Conservation (phyloP, 768 basidiomycete species). For the Asterophora parasitica region DNA sequence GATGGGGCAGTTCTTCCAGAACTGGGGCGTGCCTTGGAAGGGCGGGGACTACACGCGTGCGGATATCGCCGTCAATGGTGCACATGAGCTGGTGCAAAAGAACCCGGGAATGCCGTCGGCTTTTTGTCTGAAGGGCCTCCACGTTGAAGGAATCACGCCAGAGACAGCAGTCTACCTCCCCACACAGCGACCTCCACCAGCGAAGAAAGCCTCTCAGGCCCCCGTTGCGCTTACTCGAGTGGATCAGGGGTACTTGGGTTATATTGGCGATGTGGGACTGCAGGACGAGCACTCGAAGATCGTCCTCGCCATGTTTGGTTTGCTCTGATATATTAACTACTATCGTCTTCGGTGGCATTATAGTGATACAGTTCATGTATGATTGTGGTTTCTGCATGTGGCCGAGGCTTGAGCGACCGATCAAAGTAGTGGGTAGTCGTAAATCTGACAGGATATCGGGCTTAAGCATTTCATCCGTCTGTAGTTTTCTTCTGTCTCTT, state of each 20-base stretch:
- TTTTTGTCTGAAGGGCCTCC: constrained; percentile 25
- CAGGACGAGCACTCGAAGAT: constrained; percentile 22
- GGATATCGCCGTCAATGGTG: constrained; percentile 14
- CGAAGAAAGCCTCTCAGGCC: constrained; percentile 15
- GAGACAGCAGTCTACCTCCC: constrained; percentile 23
- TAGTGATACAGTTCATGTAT: too few relatives aligned
- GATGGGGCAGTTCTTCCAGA: constrained; percentile 19
- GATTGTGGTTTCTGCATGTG: too few relatives aligned
- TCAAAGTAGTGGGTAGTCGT: too few relatives aligned
- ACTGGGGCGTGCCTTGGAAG: constrained; percentile 19
- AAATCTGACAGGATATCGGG: too few relatives aligned
- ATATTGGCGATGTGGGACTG: constrained; percentile 30
- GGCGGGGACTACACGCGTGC: constrained; percentile 13
- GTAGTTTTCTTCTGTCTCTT: constrained; percentile 5
- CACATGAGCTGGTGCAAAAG: constrained; percentile 13
- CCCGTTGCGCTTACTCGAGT: constrained; percentile 22
- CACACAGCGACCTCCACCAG: background rate
- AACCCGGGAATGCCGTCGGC: constrained; percentile 16
- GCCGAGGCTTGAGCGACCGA: too few relatives aligned
- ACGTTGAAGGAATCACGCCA: constrained; percentile 19
- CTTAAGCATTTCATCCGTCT: background rate
- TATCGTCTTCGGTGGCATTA: too few relatives aligned
- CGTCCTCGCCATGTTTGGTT: constrained; percentile 29
- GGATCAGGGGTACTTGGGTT: constrained; percentile 28
- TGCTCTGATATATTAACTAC: constrained; percentile 9